Evolutionary conservation across 805 yeast species (phyloP).

Genomic region (Metschnikowia peoriensis): DNA sequence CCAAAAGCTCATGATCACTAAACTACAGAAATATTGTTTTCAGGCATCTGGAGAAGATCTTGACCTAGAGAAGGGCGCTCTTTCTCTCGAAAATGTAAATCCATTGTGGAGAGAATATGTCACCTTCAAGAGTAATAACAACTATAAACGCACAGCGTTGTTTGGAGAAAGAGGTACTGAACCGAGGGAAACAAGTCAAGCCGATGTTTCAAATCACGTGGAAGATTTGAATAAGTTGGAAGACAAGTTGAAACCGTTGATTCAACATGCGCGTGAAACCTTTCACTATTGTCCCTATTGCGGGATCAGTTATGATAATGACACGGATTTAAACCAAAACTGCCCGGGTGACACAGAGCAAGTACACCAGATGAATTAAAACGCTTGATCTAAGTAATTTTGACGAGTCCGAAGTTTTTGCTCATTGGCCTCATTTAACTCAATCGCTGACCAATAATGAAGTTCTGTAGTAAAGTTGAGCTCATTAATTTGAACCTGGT

Average conservation of each 20-base stretch:
- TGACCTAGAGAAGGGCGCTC: conserved; percentile 21
- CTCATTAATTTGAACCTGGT: conserved; percentile 9
- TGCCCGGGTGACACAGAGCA: conserved; percentile 16
- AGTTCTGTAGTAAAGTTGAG: conserved; percentile 18
- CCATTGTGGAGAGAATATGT: conserved; percentile 42
- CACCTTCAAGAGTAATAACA: neutral
- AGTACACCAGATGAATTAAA: conserved; percentile 6
- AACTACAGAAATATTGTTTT: conserved; percentile 42
- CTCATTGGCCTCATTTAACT: conserved; percentile 19
- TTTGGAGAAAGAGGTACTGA: conserved; percentile 1
- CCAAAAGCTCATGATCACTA: conserved; percentile 15
- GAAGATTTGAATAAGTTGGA: neutral
- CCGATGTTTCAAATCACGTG: neutral
- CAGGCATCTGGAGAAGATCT: conserved; percentile 40
- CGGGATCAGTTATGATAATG: conserved; percentile 9
- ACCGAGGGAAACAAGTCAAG: neutral
- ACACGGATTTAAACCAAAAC: conserved; percentile 8
- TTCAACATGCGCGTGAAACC: conserved; percentile 7
- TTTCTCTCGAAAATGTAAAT: conserved; percentile 28
- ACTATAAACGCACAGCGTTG: neutral
- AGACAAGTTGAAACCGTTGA: conserved; percentile 2
- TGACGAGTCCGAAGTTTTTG: neutral
- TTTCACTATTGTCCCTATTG: conserved; percentile 18
- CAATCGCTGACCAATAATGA: conserved; percentile 16
- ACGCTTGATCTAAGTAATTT: conserved; percentile 11